Percentiles rank a stretch among this genome's conserved stretches.
Conservation (phyloP, 202 grass and related monocot species). For the Carex arenaria region DNA sequence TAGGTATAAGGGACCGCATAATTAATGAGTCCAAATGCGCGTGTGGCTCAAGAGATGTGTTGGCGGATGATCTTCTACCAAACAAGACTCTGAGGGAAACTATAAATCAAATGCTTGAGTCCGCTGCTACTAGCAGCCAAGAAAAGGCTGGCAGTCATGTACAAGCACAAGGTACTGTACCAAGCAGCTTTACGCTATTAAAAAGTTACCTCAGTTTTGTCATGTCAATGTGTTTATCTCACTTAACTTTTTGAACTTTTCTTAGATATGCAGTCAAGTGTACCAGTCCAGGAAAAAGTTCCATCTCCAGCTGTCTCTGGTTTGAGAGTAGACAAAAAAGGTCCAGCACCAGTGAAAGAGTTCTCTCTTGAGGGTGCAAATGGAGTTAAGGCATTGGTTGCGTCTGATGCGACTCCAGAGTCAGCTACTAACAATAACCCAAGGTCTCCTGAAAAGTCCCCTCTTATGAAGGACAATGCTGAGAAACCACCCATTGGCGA, state of each 20-base stretch:
- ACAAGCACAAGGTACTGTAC: constrained; percentile 65
- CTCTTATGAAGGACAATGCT: constrained; percentile 40
- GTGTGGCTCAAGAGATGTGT: constrained; percentile 84
- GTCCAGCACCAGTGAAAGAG: constrained; percentile 39
- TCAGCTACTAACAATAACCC: constrained; percentile 41
- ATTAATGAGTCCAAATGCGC: constrained; percentile 73
- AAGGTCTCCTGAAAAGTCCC: constrained; percentile 45
- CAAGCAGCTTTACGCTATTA: constrained; percentile 4
- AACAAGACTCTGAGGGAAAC: constrained; percentile 95
- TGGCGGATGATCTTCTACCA: constrained; percentile 91
- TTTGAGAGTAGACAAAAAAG: constrained; percentile 76
- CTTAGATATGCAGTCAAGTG: constrained; percentile 76
- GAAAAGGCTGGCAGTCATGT: constrained; percentile 73
- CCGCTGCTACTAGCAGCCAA: constrained; percentile 75
- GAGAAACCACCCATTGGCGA: constrained; percentile 57
- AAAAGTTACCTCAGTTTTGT: constrained; percentile 24
- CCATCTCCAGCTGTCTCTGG: constrained; percentile 73
- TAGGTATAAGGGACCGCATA: constrained; percentile 94
- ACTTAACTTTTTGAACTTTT: neutral
- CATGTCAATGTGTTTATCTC: neutral
- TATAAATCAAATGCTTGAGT: constrained; percentile 86
- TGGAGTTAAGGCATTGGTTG: constrained; percentile 41
- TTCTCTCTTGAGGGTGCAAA: constrained; percentile 48
- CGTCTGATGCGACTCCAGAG: constrained; percentile 46
- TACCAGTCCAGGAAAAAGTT: constrained; percentile 52